Base-by-base conservation (phyloP, 306 rosid species). In the Spatholobus suberectus region DNA sequence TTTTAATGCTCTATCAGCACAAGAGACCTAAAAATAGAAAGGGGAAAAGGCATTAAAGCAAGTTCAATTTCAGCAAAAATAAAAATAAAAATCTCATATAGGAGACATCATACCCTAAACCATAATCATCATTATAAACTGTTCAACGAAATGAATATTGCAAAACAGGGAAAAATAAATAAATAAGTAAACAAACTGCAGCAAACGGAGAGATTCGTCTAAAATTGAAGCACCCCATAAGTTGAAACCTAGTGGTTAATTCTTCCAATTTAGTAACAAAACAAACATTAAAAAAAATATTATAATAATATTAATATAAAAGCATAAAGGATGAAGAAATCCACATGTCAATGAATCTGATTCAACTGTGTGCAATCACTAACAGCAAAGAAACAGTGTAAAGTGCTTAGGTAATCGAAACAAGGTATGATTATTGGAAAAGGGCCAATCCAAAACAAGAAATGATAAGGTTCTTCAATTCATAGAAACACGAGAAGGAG, bases 401-500 rank as follows among this genome's bases (percentile, higher is more conserved):
- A 73, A 80, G 78, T 70, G 44, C 35, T 76, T 8, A 59, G 74
- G 59, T 34, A 70, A 83, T 83, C 4, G 32, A 43, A 80, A 38
- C 85, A 80, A 29, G 68, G 54, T 73, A 85, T 75, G 46, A 79
- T 79, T 70, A 79, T 79, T 29, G 49, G 63, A 23, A n/a, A 74
- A 76, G 49, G 81, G 84, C 63, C 58, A 78, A 72, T n/a, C 67
- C 66, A 65, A 70, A 76, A 76, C 49, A 80, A 84, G 34, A 72
- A 85, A 70, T 62, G 26, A 46, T 54, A 34, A 65, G 71, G 73
- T 67, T 83, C 76, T 67, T 51, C 58, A 75, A 35, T 71, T 29
- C 58, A 89, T 82, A 55, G 49, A 61, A 67, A 81, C 86, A 73
- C 66, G 72, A 76, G 62, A 65, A 84, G 76, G 74, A 59, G 81